phyloP scores from a whole-genome alignment of 2,329 filamentous ascomycete species.

The Botrytis elliptica region DNA sequence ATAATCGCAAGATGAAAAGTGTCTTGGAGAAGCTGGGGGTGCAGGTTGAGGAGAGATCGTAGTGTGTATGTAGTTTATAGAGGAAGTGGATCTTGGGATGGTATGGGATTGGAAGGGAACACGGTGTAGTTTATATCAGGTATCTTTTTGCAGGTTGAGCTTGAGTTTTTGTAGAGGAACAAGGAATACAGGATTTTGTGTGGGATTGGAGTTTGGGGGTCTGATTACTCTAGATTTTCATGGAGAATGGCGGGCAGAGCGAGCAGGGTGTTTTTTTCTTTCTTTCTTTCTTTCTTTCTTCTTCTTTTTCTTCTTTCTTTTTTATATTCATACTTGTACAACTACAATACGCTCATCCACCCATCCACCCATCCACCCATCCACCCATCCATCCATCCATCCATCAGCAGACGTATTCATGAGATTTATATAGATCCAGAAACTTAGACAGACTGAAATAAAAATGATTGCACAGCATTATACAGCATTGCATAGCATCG shows the following conservation, averaged over 20 bases:
- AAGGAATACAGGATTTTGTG: background rate
- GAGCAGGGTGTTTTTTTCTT: background rate
- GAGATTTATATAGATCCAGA: background rate
- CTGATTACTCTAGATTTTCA: background rate
- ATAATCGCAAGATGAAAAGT: constrained; percentile 26
- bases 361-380: too few relatives aligned
- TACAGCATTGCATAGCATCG: background rate
- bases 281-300: background rate
- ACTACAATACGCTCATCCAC: background rate
- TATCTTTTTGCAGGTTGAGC: background rate
- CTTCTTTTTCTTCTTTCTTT: background rate
- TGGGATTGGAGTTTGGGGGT: background rate
- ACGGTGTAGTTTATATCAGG: background rate
- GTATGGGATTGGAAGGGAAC: background rate
- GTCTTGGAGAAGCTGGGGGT: constrained; percentile 7
- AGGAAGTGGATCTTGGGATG: background rate
- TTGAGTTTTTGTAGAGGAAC: background rate
- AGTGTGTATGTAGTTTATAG: background rate
- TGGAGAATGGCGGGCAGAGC: background rate
- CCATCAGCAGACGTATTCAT: background rate
- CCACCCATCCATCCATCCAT: background rate
- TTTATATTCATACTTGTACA: background rate
- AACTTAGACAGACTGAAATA: background rate
- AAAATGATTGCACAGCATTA: background rate
- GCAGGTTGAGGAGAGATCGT: background rate